These are phyloP conservation scores for Eucalyptus polyanthemos DNA, from an alignment of 345 rosid genomes.

Conservation along the genomic window DNA sequence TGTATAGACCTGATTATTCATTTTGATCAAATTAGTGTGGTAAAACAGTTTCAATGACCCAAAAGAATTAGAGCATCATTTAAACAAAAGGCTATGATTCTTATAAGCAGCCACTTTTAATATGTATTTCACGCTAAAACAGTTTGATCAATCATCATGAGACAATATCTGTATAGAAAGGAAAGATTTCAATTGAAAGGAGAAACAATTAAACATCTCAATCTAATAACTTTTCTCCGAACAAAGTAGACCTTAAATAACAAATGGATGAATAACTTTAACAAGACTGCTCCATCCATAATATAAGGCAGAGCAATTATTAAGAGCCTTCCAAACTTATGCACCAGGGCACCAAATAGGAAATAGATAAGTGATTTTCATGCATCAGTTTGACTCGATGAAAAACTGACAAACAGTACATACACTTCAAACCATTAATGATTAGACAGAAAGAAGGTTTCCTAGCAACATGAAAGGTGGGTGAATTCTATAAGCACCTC, in stretches of 20 bases:
- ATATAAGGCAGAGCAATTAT: neutral
- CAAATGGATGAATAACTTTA: neutral
- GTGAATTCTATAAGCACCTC: neutral
- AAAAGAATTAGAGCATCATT: neutral
- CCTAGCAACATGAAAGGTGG: neutral
- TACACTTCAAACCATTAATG: neutral
- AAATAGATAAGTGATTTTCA: neutral
- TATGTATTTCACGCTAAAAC: neutral
- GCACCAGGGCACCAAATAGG: neutral
- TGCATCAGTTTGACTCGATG: neutral
- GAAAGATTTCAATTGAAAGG: neutral
- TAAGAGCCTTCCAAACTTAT: neutral
- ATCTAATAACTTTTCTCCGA: neutral
- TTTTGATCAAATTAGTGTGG: neutral
- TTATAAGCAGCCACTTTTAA: neutral
- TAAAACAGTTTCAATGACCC: neutral
- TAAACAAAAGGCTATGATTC: neutral
- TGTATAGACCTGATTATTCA: conserved; percentile 18
- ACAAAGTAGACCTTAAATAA: neutral
- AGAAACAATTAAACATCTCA: neutral
- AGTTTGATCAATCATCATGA: neutral
- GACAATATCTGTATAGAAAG: neutral
- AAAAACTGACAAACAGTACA: neutral
- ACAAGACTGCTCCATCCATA: neutral
- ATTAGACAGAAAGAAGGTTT: neutral